Base-by-base conservation (phyloP, 116 monocot species). In the Iris pallida region DNA sequence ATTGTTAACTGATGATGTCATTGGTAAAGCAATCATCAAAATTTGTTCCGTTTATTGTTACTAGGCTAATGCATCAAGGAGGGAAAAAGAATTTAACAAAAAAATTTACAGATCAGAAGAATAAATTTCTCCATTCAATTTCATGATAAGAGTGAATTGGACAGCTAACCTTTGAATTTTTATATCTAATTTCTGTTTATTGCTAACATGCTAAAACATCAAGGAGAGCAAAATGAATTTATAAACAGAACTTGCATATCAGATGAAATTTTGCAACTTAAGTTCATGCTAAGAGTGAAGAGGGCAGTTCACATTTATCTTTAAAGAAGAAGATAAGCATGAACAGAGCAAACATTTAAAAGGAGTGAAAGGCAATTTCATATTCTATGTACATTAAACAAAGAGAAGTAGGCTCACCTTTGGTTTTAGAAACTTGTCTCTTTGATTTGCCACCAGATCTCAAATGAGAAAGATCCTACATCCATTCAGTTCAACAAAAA, bases 381-480 rank as follows among this genome's bases (percentile, higher is more conserved):
- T 15, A 12, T 53, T 53, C 15, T 52, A 53, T 12, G 10, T 53
- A 53, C 13, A 10, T 12, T 0, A 12, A 12, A 12, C 53, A 12
- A 53, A 53, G 10, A 15, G 53, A 10, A 12, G 53, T 53, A 53
- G 15, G 10, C 70, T 61, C 30, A 78, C 82, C 82, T 73, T 47
- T 51, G 7, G 8, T 61, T 55, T 59, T n/a, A 82, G 55, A 66
- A 61, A 69, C 59, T 71, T 66, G 65, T 43, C 55, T 65, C 62
- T 55, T 73, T 14, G 65, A 61, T 3, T n/a, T 66, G 53, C 61
- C 19, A 66, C 47, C 65, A 44, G 68, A 56, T 69, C 57, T 66
- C 47, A 66, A 1, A 2, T 5, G 55, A 70, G 70, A 57, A 65
- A 73, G 19, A 30, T 74, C 82, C 82, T 82, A 59, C 43, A 61